Conservation (phyloP, 116 monocot species). For the Phalaenopsis hybrid region DNA sequence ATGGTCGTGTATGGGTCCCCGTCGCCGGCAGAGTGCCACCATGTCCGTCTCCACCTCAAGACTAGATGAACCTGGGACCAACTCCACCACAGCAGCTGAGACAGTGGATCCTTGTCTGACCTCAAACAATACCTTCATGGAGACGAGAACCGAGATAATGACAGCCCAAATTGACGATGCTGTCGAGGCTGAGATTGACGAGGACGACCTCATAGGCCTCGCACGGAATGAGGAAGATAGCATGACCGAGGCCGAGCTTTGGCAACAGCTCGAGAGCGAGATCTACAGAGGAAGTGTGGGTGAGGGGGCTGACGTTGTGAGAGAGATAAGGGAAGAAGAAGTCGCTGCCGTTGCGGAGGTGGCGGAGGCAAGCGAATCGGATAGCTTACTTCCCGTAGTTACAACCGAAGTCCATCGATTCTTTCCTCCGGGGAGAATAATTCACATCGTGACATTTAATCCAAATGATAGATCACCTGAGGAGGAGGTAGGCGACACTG, state of each 20-base stretch:
- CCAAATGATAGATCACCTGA: conserved; percentile 13
- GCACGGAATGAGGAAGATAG: conserved; percentile 40
- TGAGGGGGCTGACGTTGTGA: conserved; percentile 57
- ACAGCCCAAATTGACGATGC: conserved; percentile 21
- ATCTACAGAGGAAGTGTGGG: conserved; percentile 38
- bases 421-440: conserved; percentile 83
- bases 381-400: conserved; percentile 24
- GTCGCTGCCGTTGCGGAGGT: conserved; percentile 44
- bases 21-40: conserved; percentile 28
- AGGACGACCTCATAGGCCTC: conserved; percentile 47
- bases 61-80: conserved; percentile 18
- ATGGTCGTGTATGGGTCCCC: conserved; percentile 98
- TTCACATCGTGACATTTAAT: conserved; percentile 58
- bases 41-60: conserved; percentile 17
- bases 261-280: conserved; percentile 94
- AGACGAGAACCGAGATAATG: conserved; percentile 31
- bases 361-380: conserved; percentile 16
- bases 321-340: conserved; percentile 64
- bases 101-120: conserved; percentile 15
- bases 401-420: conserved; percentile 57
- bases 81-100: conserved; percentile 12
- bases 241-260: conserved; percentile 83
- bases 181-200: conserved; percentile 34
- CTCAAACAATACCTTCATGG: conserved; percentile 13
- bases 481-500: conserved; percentile 2